These are phyloP conservation scores for Gynostemma pentaphyllum DNA, from an alignment of 306 rosid genomes.

Conservation along the genomic window DNA sequence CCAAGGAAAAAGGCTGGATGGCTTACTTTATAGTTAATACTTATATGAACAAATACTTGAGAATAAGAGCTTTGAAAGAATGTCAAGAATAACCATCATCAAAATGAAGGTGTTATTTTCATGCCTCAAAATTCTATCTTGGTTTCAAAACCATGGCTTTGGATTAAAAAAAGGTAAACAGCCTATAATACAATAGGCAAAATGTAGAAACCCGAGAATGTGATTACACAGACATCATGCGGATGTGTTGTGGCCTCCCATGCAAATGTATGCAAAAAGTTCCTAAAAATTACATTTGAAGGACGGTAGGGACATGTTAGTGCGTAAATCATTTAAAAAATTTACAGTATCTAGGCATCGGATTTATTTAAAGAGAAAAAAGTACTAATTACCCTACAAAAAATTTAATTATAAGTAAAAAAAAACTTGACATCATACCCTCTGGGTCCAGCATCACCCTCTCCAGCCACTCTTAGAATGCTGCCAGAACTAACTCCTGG, in stretches of 20 bases:
- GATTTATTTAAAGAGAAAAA: neutral
- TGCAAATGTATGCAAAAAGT: neutral
- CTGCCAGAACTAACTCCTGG: conserved; percentile 88
- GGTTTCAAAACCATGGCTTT: neutral
- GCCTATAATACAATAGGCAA: too few species aligned
- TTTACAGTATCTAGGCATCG: neutral
- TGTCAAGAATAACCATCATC: neutral
- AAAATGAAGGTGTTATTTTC: neutral
- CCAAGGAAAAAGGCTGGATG: conserved; percentile 20
- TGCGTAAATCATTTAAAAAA: neutral
- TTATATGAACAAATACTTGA: neutral
- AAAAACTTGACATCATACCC: conserved; percentile 50
- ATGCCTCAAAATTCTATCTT: neutral
- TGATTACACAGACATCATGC: neutral
- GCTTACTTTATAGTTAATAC: too few species aligned
- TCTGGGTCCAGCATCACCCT: conserved; percentile 87
- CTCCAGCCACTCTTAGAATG: conserved; percentile 86
- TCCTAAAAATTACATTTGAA: neutral
- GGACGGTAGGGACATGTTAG: neutral
- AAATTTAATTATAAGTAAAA: neutral
- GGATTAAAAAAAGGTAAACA: too few species aligned
- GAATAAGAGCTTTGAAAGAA: conserved; percentile 3
- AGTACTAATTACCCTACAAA: neutral
- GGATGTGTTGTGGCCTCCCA: neutral
- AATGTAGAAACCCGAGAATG: neutral